A percentile compares a stretch with the other conserved stretches of the same genome.
phyloP scores from a whole-genome alignment of 306 rosid species.

The Ormosia emarginata region DNA sequence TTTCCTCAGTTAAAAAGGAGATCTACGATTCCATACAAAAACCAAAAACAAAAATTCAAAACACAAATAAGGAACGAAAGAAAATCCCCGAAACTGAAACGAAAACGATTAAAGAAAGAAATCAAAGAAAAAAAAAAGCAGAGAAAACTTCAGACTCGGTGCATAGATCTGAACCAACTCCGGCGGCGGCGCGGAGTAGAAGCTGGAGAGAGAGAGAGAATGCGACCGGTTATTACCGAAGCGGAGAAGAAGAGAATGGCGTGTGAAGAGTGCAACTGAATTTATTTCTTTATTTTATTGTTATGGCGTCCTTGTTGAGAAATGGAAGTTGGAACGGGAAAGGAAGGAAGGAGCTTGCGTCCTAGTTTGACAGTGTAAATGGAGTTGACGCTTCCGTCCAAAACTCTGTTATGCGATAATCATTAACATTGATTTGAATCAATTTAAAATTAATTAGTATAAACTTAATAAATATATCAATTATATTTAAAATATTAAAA shows the following conservation, averaged over 20 bases:
- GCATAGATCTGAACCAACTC: constrained; percentile 25
- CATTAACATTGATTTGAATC: too few species aligned
- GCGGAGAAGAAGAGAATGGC: not conserved
- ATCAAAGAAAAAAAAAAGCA: not conserved
- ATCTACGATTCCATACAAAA: constrained; percentile 2
- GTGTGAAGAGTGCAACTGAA: constrained; percentile 4
- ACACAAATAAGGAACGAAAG: not conserved
- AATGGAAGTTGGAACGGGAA: not conserved
- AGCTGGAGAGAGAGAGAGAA: not conserved
- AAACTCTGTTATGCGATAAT: not conserved
- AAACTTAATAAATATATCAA: too few species aligned
- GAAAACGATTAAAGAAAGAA: not conserved
- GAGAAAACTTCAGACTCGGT: not conserved
- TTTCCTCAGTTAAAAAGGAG: not conserved
- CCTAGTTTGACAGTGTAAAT: not conserved
- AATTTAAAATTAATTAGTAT: too few species aligned
- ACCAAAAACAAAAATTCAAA: not conserved
- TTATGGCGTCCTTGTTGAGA: not conserved
- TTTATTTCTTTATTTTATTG: not conserved
- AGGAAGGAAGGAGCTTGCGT: not conserved
- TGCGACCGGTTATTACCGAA: constrained; percentile 21
- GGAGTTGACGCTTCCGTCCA: constrained; percentile 1
- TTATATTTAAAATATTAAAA: too few species aligned
- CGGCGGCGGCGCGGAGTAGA: not conserved
- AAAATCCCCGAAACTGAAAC: not conserved